Evolutionary conservation across 1,139 yeast genomes (phyloP).

Genomic region (Suhomyces bribrorum): DNA sequence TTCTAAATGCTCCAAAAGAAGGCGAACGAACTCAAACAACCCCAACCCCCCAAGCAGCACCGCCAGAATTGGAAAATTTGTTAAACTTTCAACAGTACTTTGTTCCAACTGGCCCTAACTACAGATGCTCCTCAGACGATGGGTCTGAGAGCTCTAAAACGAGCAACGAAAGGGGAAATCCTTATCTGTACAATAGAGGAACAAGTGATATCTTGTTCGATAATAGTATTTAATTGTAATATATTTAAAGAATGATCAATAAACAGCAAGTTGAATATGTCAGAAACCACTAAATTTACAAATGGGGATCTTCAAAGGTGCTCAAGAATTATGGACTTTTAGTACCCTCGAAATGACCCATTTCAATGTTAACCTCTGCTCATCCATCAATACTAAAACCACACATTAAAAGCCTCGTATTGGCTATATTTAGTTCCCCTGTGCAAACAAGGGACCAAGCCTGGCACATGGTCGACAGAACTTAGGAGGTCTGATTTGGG

Average conservation of each 20-base stretch:
- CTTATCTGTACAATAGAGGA: conserved; percentile 24
- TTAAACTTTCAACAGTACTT: conserved; percentile 24
- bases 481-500: no score
- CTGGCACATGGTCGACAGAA: no score
- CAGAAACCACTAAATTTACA: no score
- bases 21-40: neutral
- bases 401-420: no score
- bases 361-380: no score
- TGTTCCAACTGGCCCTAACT: conserved; percentile 17
- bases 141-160: conserved; percentile 14
- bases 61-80: conserved; percentile 18
- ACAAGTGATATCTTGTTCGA: conserved; percentile 25
- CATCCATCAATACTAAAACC: no score
- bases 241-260: neutral
- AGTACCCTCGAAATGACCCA: no score
- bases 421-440: no score
- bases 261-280: no score
- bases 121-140: conserved; percentile 14
- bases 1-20: neutral
- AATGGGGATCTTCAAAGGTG: no score
- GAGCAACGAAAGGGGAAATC: conserved; percentile 18
- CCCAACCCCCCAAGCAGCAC: neutral
- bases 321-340: no score
- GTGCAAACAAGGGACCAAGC: no score
- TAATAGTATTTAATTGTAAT: conserved; percentile 16